Percentiles rank a stretch among this genome's conserved stretches.
phyloP scores from a whole-genome alignment of 2,329 filamentous ascomycete genomes.

The Botrytis galanthina region DNA sequence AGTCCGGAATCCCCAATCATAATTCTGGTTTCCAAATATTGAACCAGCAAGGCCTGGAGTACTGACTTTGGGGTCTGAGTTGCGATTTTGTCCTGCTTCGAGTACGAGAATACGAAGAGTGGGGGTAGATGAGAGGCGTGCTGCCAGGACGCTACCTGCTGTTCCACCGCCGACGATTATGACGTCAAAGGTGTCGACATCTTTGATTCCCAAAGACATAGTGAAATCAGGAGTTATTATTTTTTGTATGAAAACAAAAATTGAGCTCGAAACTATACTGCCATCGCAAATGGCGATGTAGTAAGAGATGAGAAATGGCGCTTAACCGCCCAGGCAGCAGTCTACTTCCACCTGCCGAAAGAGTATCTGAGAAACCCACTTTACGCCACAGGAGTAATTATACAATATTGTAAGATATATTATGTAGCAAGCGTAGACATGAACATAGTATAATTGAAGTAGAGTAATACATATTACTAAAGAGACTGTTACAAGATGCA shows the following conservation, averaged over 20 bases:
- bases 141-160: background rate
- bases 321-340: background rate
- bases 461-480: background rate
- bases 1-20: background rate
- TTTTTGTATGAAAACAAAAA: background rate
- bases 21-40: background rate
- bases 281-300: background rate
- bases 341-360: background rate
- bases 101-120: background rate
- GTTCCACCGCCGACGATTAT: background rate
- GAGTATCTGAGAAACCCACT: background rate
- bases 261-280: background rate
- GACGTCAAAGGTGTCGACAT: background rate
- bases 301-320: background rate
- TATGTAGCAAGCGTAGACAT: background rate
- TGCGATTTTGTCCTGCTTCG: background rate
- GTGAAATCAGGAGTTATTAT: background rate
- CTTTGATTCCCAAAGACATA: background rate
- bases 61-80: background rate
- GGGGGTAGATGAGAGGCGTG: background rate
- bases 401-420: background rate
- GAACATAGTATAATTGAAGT: background rate
- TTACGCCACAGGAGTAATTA: background rate
- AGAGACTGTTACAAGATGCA: background rate
- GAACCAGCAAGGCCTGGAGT: background rate